Base-by-base conservation (phyloP, 129 eudicot genomes). In the Lactuca sativa region DNA sequence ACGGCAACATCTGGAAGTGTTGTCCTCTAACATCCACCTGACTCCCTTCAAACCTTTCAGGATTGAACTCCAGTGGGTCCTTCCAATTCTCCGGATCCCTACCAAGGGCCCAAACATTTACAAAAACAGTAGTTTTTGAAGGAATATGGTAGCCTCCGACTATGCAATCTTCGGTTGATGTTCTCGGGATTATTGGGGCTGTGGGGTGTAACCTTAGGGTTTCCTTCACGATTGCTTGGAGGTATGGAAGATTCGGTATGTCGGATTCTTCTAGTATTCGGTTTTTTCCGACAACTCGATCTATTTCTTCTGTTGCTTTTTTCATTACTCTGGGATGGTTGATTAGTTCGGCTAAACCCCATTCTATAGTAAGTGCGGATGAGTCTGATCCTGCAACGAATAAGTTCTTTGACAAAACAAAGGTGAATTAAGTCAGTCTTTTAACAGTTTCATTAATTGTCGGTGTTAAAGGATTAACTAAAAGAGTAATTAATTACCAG, bases 351-450 rank as follows among this genome's bases (percentile, higher is more conserved):
- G 91, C 81, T 33, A 88, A 69, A 64, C 86, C 81, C 91, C 95
- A 88, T 71, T 88, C 88, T 62, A 66, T 62, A 11, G 95, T 81
- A 17, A 88, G 79, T 47, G 88, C 91, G 55, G 88, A 72, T 64
- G 95, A 82, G 51, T 88, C 88, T 18, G 95, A 82, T 70, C 95
- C 95, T 9, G 88, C 95, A 16, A 72, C 81, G 38, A 88, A 85
- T 76, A 85, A 66, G 61, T 88, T 86, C 91, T 88, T 64, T 47
- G 69, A 58, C 51, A 30, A n/a, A 37, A 56, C 48, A 43, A 7
- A n/a, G 7, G 31, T 51, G 8, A 44, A 36, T 47, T 11, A 49
- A 38, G 36, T 43, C 30, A 34, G 55, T 5, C 40, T 40, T 52
- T 41, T 16, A 7, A 11, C 14, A 15, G 38, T 8, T 62, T 60